Base-by-base conservation (phyloP, 139 green algal species). In the Coelastrella sp. region DNA sequence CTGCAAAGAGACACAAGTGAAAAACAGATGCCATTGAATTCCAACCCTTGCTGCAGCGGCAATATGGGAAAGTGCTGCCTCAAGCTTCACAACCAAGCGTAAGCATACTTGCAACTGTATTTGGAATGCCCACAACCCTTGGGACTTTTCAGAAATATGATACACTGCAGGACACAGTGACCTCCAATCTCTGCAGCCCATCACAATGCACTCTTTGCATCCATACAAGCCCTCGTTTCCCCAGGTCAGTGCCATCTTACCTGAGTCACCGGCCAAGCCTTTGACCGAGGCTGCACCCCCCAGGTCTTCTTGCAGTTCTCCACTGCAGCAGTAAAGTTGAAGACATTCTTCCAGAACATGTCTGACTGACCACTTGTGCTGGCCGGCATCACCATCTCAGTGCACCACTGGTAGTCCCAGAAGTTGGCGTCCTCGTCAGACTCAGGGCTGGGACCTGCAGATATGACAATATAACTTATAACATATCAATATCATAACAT, bases 401-500 rank as follows among this genome's bases (percentile, higher is more conserved):
- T 94, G 86, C 94, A 96, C 66, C 87, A 94, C 87, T 96, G 94
- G 66, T 93, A 98, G 83, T 92, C 91, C 92, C 92, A 95, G 64
- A 96, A 94, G 68, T 93, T 79, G 21, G 41, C 88, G 45, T 93
- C 92, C 75, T 96, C 91, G n/a, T 93, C 84, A 30, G 86, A 93
- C 77, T 96, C 92, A 8, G 90, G 89, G 88, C 95, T 95, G 64
- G 88, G 88, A 4, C 91, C 91, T 73, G 73, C n/a, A 51, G 71
- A 48, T 45, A 41, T n/a, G n/a, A 30, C 38, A 25, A 60, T 25
- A 11, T 25, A 60, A 38, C 43, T 43, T 34, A 73, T 30, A 34
- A 62, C n/a, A 25, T 30, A 60, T 25, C 15, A 60, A 60, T 60
- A 11, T 15, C 50, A 11, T 15, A 11, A 11, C 50, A n/a, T n/a